A percentile compares a stretch with the other conserved stretches of the same genome.
Conservation (phyloP, 2,329 filamentous ascomycete species). For the Arthrobotrys iridis region DNA sequence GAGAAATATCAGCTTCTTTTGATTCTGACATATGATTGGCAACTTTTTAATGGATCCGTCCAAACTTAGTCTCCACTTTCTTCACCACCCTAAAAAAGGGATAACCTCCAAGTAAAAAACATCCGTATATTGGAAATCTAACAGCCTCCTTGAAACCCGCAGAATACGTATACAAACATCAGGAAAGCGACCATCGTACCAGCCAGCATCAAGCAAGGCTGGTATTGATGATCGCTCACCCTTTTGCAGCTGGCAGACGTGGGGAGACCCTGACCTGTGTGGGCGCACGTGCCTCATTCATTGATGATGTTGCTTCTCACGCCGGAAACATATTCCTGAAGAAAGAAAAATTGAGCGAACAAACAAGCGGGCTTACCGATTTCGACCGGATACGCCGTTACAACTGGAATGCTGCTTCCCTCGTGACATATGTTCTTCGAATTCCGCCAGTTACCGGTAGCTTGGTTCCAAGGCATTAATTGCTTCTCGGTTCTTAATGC, state of each 20-base stretch:
- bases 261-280: conserved; percentile 22
- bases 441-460: conserved; percentile 53
- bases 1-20: neutral
- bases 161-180: conserved; percentile 1
- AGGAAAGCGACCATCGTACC: neutral
- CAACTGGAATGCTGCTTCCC: neutral
- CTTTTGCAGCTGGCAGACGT: neutral
- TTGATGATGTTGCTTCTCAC: neutral
- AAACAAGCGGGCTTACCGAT: neutral
- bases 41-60: conserved; percentile 11
- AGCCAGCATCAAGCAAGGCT: conserved; percentile 10
- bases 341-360: neutral
- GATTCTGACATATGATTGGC: conserved; percentile 2
- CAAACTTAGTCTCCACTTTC: neutral
- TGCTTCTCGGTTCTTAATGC: conserved; percentile 37
- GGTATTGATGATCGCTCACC: conserved; percentile 7
- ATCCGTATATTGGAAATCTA: neutral
- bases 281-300: conserved; percentile 30
- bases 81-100: neutral
- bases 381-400: neutral
- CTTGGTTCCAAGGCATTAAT: conserved; percentile 41
- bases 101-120: neutral
- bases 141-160: conserved; percentile 2
- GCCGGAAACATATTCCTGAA: conserved; percentile 31
- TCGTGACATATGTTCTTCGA: conserved; percentile 26